Evolutionary conservation across 2,329 filamentous ascomycete genomes (phyloP).

Genomic region (Aspergillus alliaceus): DNA sequence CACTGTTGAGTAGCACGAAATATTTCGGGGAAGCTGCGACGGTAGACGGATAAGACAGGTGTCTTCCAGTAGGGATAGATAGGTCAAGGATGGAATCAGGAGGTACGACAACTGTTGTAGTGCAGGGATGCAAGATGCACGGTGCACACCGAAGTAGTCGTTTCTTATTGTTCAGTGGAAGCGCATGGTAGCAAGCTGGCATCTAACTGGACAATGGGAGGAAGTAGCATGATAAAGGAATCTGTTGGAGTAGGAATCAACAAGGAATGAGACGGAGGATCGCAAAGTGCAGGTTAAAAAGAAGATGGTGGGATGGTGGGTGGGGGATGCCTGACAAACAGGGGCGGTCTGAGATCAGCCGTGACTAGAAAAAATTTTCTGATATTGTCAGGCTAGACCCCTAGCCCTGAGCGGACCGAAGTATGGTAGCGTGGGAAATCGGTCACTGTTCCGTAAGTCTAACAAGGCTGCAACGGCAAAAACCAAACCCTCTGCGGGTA

Average conservation of each 20-base stretch:
- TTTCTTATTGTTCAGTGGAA: constrained; percentile 17
- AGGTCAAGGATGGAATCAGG: not conserved
- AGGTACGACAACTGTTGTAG: not conserved
- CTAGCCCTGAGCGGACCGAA: not conserved
- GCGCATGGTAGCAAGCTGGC: constrained; percentile 21
- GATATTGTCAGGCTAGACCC: constrained; percentile 10
- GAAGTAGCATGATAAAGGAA: constrained; percentile 11
- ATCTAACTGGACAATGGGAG: constrained; percentile 21
- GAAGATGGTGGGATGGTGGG: constrained; percentile 3
- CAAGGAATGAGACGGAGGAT: not conserved
- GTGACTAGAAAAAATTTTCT: constrained; percentile 14
- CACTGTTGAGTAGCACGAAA: not conserved
- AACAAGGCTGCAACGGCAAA: constrained; percentile 8
- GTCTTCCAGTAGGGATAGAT: constrained; percentile 1
- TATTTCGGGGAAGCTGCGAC: constrained; percentile 2
- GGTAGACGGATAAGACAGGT: constrained; percentile 9
- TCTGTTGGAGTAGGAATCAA: constrained; percentile 2
- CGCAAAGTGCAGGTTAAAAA: constrained; percentile 2
- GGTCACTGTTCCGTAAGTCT: not conserved
- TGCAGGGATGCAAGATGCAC: constrained; percentile 14
- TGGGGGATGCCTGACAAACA: constrained; percentile 4
- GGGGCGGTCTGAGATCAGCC: constrained; percentile 19
- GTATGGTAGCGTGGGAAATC: constrained; percentile 3
- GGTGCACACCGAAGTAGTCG: constrained; percentile 10
- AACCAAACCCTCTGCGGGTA: constrained; percentile 5